Percentiles rank a stretch among this genome's conserved stretches.
Evolutionary conservation across 768 basidiomycete species (phyloP).

Genomic region (Podaxis mareebaensis): DNA sequence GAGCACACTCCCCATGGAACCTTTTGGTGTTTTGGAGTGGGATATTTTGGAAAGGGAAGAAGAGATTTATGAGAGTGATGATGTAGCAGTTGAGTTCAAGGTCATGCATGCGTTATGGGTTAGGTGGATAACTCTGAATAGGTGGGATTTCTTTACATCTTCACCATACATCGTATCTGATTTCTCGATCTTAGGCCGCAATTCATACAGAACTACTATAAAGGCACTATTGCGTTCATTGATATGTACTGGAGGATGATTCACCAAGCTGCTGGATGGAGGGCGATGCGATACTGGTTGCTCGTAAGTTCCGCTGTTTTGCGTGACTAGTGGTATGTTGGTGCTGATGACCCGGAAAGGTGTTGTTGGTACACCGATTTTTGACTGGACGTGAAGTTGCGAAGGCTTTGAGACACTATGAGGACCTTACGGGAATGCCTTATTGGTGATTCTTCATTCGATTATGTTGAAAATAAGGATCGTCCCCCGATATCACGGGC

Average conservation of each 20-base stretch:
- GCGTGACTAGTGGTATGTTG: not conserved
- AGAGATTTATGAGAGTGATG: conserved; percentile 71
- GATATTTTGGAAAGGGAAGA: conserved; percentile 71
- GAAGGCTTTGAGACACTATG: conserved; percentile 53
- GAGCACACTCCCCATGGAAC: conserved; percentile 55
- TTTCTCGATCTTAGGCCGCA: conserved; percentile 35
- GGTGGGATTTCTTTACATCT: conserved; percentile 34
- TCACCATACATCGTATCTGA: not conserved
- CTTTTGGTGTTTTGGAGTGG: conserved; percentile 71
- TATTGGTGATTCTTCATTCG: conserved; percentile 33
- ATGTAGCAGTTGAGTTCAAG: conserved; percentile 74
- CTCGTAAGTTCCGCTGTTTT: conserved; percentile 40
- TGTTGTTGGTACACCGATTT: conserved; percentile 55
- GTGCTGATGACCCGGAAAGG: conserved; percentile 31
- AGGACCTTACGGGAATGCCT: conserved; percentile 49
- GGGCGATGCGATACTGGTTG: conserved; percentile 61
- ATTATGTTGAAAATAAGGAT: too few species aligned
- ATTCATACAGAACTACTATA: conserved; percentile 57
- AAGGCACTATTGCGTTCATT: conserved; percentile 56
- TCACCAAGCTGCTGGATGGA: conserved; percentile 67
- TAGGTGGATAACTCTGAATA: conserved; percentile 68
- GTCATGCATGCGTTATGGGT: conserved; percentile 79
- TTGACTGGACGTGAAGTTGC: conserved; percentile 52
- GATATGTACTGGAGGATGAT: conserved; percentile 67
- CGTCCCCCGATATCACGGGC: too few species aligned